Evolutionary conservation across 371 early-diverging fungal species (phyloP).

Genomic region (Mucor lusitanicus): DNA sequence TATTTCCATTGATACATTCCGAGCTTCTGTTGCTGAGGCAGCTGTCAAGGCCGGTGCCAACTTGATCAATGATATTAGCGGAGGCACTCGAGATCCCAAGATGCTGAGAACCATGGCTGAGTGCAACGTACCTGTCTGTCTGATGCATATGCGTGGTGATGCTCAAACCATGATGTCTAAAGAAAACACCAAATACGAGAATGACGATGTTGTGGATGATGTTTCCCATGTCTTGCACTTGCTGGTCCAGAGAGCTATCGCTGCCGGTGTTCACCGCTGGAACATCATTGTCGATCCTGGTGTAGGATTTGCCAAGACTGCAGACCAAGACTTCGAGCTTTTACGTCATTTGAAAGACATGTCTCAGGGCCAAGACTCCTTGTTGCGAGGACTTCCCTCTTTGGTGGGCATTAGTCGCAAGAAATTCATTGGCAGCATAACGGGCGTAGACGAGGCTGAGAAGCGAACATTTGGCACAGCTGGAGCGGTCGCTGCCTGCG

Average conservation of each 20-base stretch:
- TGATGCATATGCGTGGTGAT: conserved; percentile 97
- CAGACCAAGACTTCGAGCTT: conserved; percentile 84
- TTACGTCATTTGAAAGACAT: conserved; percentile 72
- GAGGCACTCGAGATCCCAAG: conserved; percentile 79
- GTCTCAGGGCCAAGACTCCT: conserved; percentile 49
- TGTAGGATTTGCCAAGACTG: conserved; percentile 94
- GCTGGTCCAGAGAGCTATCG: conserved; percentile 69
- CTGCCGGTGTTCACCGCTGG: conserved; percentile 89
- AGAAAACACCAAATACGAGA: conserved; percentile 67
- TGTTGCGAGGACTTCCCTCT: conserved; percentile 78
- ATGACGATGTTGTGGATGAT: conserved; percentile 71
- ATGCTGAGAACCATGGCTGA: conserved; percentile 84
- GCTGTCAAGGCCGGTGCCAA: conserved; percentile 85
- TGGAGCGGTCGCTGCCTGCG: conserved; percentile 87
- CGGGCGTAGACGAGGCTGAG: conserved; percentile 70
- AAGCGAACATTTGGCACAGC: conserved; percentile 92
- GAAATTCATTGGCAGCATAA: conserved; percentile 81
- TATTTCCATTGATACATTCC: conserved; percentile 95
- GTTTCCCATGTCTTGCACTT: conserved; percentile 71
- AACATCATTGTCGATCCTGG: conserved; percentile 97
- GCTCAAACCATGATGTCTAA: conserved; percentile 88
- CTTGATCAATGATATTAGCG: conserved; percentile 94
- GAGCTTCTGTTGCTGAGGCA: conserved; percentile 75
- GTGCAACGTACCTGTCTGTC: conserved; percentile 80
- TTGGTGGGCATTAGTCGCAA: conserved; percentile 89